These are phyloP conservation scores for Cryomyces minteri DNA, from an alignment of 495 filamentous ascomycete species.

Conservation along the genomic window DNA sequence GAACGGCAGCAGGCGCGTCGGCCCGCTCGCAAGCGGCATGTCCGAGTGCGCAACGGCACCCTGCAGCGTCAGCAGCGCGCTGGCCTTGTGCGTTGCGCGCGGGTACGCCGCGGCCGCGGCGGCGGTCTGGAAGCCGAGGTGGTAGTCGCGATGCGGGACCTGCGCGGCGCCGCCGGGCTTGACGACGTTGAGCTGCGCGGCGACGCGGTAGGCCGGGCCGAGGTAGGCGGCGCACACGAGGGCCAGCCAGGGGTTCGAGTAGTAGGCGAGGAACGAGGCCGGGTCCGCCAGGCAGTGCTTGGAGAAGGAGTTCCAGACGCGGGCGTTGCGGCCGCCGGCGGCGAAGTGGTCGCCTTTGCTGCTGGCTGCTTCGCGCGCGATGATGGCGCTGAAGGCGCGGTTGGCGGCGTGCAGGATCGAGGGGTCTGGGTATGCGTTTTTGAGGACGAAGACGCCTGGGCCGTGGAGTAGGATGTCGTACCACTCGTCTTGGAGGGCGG, in stretches of 20 bases:
- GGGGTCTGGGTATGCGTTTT: conserved; percentile 23
- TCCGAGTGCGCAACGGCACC: conserved; percentile 36
- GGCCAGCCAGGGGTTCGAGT: conserved; percentile 32
- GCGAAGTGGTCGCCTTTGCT: conserved; percentile 37
- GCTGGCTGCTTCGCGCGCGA: conserved; percentile 17
- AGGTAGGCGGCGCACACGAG: conserved; percentile 29
- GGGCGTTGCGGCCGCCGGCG: conserved; percentile 25
- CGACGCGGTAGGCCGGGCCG: conserved; percentile 32
- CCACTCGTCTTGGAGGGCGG: conserved; percentile 33
- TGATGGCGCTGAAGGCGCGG: conserved; percentile 25
- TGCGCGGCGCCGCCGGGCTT: conserved; percentile 32
- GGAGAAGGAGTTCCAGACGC: conserved; percentile 40
- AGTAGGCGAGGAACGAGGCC: conserved; percentile 29
- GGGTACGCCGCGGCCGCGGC: conserved; percentile 22
- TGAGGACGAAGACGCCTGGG: conserved; percentile 33
- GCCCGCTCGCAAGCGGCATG: conserved; percentile 33
- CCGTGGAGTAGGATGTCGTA: conserved; percentile 31
- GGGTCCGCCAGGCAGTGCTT: conserved; percentile 32
- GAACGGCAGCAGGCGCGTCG: conserved; percentile 34
- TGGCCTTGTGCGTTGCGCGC: conserved; percentile 23
- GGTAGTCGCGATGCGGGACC: conserved; percentile 35
- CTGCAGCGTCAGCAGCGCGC: conserved; percentile 34
- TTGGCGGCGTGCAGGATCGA: conserved; percentile 22
- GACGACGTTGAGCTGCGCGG: conserved; percentile 37
- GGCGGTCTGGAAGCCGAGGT: conserved; percentile 33